Evolutionary conservation across 2,329 filamentous ascomycete species (phyloP), one percentile per base, ranked within the genome.

Genomic region (Lachnum nothofagi): DNA sequence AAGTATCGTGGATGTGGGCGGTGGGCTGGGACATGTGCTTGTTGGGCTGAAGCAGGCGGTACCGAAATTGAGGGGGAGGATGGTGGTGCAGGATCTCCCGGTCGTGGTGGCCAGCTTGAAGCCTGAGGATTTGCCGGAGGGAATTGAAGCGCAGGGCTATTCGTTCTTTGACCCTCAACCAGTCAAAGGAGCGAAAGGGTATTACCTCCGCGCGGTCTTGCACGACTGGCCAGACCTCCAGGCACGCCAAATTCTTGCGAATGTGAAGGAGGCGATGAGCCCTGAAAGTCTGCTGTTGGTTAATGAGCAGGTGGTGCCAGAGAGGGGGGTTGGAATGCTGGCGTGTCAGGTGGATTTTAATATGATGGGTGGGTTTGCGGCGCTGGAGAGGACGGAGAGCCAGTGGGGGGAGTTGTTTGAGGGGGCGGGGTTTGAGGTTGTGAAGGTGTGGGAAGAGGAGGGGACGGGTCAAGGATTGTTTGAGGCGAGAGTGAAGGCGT

Each of bases 211-310:
- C 31, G 59, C 54, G 1, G 58, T 72, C 14, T 60, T 72, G 8
- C 70, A 72, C 33, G 68, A 72, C 49, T 72, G 67, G 68, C 60
- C 65, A 0, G 66, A 72, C 42, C 56, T 55, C 8, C 55, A 64
- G 16, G 63, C 63, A 0, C 17, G 52, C 4, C 35, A 53, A 14
- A 71, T 72, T 24, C 49, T 73, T 1, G 24, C 9, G 1, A 50
- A 56, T n/a, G 48, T 67, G 20, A 52, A 49, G 34, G 51, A 52
- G 12, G 59, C 58, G 1, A 58, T 60, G 44, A 56, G 44, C 24
- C 34, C 60, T 3, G 64, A 65, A 51, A 71, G 67, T 6, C 69
- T 70, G 44, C 35, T 75, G 4, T 54, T 76, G 14, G 64, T 76
- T 31, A 67, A 70, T 27, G 72, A 75, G 37, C 66, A 67, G 44